Conservation (phyloP, 1,139 yeast genomes). For the Geotrichum aggregatum region DNA sequence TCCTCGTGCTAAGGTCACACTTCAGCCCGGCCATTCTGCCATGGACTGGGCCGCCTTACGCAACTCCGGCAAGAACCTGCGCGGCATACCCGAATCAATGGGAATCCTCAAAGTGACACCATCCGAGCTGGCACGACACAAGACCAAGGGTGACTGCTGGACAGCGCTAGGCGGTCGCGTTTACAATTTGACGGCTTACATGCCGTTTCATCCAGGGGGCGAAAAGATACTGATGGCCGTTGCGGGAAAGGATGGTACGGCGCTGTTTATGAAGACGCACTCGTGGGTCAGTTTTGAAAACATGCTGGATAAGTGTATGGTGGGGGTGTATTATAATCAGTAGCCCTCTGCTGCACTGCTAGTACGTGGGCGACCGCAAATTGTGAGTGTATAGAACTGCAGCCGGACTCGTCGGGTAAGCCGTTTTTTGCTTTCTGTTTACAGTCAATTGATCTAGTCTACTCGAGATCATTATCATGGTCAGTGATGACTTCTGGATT, state of each 20-base stretch:
- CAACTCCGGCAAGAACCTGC: constrained; percentile 42
- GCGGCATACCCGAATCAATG: constrained; percentile 34
- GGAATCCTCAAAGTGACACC: constrained; percentile 49
- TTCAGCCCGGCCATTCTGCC: constrained; percentile 80
- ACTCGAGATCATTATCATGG: no score
- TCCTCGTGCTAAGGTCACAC: constrained; percentile 48
- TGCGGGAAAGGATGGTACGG: constrained; percentile 83
- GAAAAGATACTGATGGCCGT: constrained; percentile 68
- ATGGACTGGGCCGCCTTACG: constrained; percentile 77
- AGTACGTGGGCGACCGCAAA: no score
- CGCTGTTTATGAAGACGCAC: constrained; percentile 74
- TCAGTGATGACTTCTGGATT: no score
- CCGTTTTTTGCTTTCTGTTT: no score
- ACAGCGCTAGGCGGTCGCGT: constrained; percentile 75
- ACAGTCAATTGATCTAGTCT: no score
- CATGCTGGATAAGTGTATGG: constrained; percentile 69
- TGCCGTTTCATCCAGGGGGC: constrained; percentile 93
- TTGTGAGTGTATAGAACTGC: no score
- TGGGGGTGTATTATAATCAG: no score
- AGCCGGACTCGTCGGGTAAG: no score
- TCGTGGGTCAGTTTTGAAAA: constrained; percentile 85
- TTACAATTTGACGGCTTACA: constrained; percentile 76
- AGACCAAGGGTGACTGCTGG: constrained; percentile 70
- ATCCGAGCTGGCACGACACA: constrained; percentile 60
- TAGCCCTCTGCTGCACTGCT: no score